phyloP scores from a whole-genome alignment of 148 eudicot species.

The Silene conica region DNA sequence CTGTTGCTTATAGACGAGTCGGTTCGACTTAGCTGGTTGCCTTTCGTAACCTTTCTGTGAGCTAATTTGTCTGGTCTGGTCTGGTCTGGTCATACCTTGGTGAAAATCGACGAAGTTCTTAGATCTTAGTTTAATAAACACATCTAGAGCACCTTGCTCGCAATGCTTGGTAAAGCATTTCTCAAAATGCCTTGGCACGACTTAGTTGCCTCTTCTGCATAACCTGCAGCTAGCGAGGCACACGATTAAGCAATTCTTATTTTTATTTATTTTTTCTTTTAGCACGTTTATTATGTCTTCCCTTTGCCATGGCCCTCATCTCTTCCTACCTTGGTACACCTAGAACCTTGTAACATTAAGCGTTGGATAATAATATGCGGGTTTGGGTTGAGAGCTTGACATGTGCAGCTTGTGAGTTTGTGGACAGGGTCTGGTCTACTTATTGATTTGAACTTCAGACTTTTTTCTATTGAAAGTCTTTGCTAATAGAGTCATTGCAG shows the following conservation, averaged over 20 bases:
- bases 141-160: no score
- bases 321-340: not conserved
- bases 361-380: not conserved
- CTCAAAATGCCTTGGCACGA: no score
- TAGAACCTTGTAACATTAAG: not conserved
- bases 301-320: not conserved
- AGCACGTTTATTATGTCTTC: not conserved
- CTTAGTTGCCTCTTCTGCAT: no score
- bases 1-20: not conserved
- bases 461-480: not conserved
- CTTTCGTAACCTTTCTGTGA: not conserved
- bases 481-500: conserved; percentile 34
- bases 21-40: not conserved
- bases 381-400: not conserved
- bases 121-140: no score
- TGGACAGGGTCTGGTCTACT: not conserved
- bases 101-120: no score
- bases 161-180: no score
- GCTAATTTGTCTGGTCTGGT: not conserved
- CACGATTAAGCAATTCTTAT: not conserved
- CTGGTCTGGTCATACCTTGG: not conserved
- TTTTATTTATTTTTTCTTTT: not conserved
- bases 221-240: not conserved
- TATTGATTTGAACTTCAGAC: conserved; percentile 4
- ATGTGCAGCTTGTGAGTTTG: no score